Base-by-base conservation (phyloP, 1,139 yeast species). In the Kodamaea alishanica region DNA sequence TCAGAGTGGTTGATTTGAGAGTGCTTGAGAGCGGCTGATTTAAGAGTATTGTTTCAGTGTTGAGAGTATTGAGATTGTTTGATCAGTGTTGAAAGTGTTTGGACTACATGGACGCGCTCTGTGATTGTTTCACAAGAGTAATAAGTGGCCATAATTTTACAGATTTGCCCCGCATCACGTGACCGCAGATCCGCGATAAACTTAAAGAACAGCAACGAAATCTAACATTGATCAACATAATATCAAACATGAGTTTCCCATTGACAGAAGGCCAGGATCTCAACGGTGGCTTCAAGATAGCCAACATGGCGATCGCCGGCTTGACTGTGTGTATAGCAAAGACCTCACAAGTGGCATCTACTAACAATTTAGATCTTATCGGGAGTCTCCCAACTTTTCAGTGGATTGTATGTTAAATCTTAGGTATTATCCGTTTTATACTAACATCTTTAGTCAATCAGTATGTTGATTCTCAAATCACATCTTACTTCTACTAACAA, bases 301-400 rank as follows among this genome's bases (percentile, higher is more conserved):
- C 78, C 54, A 86, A 87, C 54, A 58, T 87, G 41, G 63, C 71
- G 1, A 84, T 84, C 25, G 89, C 87, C 5, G 72, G 70, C 1
- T 61, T 85, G 34, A 48, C 81, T 9, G 82, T 81, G 61, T 41
- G 84, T 63, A 28, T n/a, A 8, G 9, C 6, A 6, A 10, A 7
- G 9, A 15, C 8, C 11, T 22, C 24, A 15, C 27, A 4, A 22
- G 10, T 10, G 11, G 28, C 20, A 10, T 30, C 11, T 46, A 50
- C 63, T 57, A 60, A 60, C 64, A 30, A 38, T 24, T 24, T 45
- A 74, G 78, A 70, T 47, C 45, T 70, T 55, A 67, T 74, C 71
- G 26, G 94, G 86, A 24, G 60, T 75, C 30, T 75, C 81, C 32
- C 88, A 77, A 64, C 66, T 79, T 48, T 75, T 75, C 51, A 70